Evolutionary conservation across 371 early-diverging fungal genomes (phyloP), one percentile per base, ranked within the genome.

Genomic region (Zopfochytrium polystomum): DNA sequence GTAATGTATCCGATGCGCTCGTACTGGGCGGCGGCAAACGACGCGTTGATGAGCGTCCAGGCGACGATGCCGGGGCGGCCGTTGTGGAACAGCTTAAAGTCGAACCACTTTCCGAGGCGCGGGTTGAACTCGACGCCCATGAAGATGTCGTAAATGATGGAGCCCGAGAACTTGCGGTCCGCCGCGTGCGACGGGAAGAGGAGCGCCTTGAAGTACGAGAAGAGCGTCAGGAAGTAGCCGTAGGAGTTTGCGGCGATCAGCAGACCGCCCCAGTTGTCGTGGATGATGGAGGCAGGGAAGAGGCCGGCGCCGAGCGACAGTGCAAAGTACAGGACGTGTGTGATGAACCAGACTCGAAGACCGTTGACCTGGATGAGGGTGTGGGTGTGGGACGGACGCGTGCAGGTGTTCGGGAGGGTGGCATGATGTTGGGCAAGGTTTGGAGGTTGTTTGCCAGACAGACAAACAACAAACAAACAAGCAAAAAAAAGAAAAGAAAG

Each of bases 111-210:
- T 47, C 88, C 89, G 54, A 87, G 55, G 25, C 90, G 79, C 23
- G 89, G 90, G 76, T 90, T 90, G 72, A 88, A 83, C 71, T 90
- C 90, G 63, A 90, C 84, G 45, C 89, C 89, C 85, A 85, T 84
- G 57, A 85, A 78, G 34, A 87, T 60, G 71, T 89, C 85, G 67
- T 87, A 87, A 64, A 85, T 74, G 56, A 59, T 32, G 11, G 74
- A 75, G 57, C 64, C 64, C 1, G 88, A 86, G 75, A 88, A 87
- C 72, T 89, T 89, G 74, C 89, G 83, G 69, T 90, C 90, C 20
- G 77, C 87, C n/a, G 86, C 65, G 72, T 90, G 90, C 23, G 89
- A 79, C 30, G 90, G 90, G 70, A 82, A 80, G 47, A 66, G n/a
- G 67, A 85, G 70, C 20, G 90, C 90, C 70, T 90, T 90, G 65